Evolutionary conservation across 1,139 yeast genomes (phyloP).

Genomic region (Yamadazyma oceani): DNA sequence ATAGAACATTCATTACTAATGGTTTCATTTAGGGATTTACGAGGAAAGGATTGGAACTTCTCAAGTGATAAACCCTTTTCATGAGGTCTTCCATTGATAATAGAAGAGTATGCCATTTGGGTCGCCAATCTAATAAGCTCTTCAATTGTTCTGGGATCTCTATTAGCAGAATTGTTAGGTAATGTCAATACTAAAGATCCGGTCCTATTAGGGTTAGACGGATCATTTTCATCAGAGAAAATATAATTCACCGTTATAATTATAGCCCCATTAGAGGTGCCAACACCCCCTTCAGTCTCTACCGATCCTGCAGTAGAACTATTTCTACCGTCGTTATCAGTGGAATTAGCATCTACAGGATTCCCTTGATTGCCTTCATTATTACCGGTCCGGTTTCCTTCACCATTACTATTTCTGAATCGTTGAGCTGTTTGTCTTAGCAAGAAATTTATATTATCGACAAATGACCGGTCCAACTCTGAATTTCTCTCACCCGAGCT

Average conservation of each 20-base stretch:
- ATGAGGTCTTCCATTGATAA: constrained; percentile 41
- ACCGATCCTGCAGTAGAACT: constrained; percentile 3
- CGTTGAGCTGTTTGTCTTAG: constrained; percentile 4
- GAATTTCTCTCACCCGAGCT: too few species aligned
- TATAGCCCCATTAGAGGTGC: constrained; percentile 33
- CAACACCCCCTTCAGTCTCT: constrained; percentile 9
- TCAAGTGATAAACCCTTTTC: constrained; percentile 53
- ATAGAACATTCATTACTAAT: constrained; percentile 54
- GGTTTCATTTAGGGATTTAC: constrained; percentile 29
- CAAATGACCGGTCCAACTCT: constrained; percentile 1
- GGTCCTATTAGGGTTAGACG: constrained; percentile 42
- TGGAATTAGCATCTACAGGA: neutral
- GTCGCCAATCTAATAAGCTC: constrained; percentile 67
- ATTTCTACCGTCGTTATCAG: neutral
- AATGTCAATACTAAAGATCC: constrained; percentile 62
- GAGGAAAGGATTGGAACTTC: constrained; percentile 51
- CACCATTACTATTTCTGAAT: neutral
- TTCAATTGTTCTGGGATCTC: constrained; percentile 53
- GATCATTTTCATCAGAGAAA: constrained; percentile 44
- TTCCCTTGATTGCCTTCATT: neutral
- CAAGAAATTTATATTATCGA: constrained; percentile 4
- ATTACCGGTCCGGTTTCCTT: neutral
- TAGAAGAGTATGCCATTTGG: constrained; percentile 64
- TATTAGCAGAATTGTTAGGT: constrained; percentile 60
- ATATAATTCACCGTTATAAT: constrained; percentile 47